A percentile compares a stretch with the other conserved stretches of the same genome.
Conservation (phyloP, 345 rosid genomes). For the Brassica carinata region DNA sequence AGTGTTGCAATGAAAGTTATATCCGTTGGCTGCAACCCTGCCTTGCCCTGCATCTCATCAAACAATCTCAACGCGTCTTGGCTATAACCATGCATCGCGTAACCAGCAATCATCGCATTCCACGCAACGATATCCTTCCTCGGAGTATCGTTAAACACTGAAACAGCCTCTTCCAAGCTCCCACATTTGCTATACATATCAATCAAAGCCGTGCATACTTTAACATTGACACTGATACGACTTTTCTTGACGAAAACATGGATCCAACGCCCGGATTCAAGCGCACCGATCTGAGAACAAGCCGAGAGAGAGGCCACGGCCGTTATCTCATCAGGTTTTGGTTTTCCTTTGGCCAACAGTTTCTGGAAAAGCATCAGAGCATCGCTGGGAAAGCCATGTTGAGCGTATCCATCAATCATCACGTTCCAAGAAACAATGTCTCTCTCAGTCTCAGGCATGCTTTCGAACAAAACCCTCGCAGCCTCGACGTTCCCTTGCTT, state of each 20-base stretch:
- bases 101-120: conserved; percentile 74
- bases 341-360: conserved; percentile 44
- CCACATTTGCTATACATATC: conserved; percentile 88
- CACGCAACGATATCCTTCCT: conserved; percentile 61
- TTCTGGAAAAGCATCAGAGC: conserved; percentile 50
- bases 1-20: conserved; percentile 60
- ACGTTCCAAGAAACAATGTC: conserved; percentile 75
- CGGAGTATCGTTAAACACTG: conserved; percentile 46
- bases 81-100: conserved; percentile 70
- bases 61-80: conserved; percentile 54
- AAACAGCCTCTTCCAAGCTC: conserved; percentile 62
- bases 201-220: conserved; percentile 65
- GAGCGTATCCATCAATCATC: conserved; percentile 65
- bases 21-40: conserved; percentile 54
- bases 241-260: conserved; percentile 56
- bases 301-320: conserved; percentile 60
- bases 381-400: conserved; percentile 48
- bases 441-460: conserved; percentile 43
- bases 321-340: conserved; percentile 63
- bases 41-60: conserved; percentile 46
- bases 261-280: conserved; percentile 75
- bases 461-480: conserved; percentile 53
- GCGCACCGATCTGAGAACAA: conserved; percentile 77
- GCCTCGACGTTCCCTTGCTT: conserved; percentile 58
- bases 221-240: conserved; percentile 50